Conservation (phyloP, 495 filamentous ascomycete genomes). For the Geoglossum glabrum region DNA sequence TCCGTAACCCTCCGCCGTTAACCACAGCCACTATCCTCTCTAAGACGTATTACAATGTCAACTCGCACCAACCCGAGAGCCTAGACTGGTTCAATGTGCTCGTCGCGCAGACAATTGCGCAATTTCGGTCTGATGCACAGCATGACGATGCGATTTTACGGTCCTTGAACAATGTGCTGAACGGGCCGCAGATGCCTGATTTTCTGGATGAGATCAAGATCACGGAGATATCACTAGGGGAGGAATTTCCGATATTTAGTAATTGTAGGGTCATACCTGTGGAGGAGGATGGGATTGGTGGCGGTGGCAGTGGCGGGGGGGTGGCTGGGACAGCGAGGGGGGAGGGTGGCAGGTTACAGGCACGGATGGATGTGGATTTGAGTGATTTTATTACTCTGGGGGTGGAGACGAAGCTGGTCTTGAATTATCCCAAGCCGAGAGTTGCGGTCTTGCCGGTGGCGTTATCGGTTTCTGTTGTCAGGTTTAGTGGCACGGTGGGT, state of each 20-base stretch:
- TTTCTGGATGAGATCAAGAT: constrained; percentile 86
- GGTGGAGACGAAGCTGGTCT: constrained; percentile 75
- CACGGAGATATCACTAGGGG: constrained; percentile 79
- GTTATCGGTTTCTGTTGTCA: constrained; percentile 70
- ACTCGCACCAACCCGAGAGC: constrained; percentile 93
- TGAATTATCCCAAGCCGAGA: constrained; percentile 81
- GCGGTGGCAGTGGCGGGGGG: too few species aligned
- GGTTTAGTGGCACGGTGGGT: constrained; percentile 65
- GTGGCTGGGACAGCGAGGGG: not conserved
- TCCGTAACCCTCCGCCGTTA: constrained; percentile 41
- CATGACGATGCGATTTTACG: constrained; percentile 83
- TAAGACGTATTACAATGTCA: constrained; percentile 96
- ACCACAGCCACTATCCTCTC: constrained; percentile 80
- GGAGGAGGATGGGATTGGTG: constrained; percentile 41
- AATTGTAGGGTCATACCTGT: constrained; percentile 86
- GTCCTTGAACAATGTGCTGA: constrained; percentile 75
- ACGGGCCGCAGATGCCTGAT: constrained; percentile 65
- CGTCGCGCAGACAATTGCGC: constrained; percentile 89
- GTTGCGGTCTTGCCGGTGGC: constrained; percentile 88
- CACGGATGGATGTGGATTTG: constrained; percentile 88
- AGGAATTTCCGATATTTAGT: constrained; percentile 97
- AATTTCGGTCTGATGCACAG: constrained; percentile 75
- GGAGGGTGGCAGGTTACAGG: constrained; percentile 59
- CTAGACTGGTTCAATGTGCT: constrained; percentile 99
- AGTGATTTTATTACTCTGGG: constrained; percentile 89